These are phyloP conservation scores for Trichoderma lentiforme DNA, from an alignment of 2,329 filamentous ascomycete species.

Conservation along the genomic window DNA sequence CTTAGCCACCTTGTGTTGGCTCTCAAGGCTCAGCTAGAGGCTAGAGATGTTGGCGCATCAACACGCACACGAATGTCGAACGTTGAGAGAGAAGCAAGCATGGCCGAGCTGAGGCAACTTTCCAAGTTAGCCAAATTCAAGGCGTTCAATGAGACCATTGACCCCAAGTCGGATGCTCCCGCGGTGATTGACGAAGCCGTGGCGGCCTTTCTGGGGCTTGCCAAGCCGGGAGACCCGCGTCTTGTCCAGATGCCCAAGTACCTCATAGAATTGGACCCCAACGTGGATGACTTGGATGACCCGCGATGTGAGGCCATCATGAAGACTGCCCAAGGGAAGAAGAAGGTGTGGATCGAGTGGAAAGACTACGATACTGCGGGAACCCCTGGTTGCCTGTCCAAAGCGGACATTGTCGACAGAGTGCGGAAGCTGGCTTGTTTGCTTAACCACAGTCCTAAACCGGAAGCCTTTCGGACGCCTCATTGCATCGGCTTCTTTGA, in stretches of 20 bases:
- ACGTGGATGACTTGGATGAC: slow-evolving; percentile 32
- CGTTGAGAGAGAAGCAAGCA: slow-evolving; percentile 37
- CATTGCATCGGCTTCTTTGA: slow-evolving; percentile 52
- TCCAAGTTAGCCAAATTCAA: slow-evolving; percentile 49
- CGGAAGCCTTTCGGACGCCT: slow-evolving; percentile 47
- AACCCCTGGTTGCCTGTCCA: slow-evolving; percentile 37
- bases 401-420: slow-evolving; percentile 41
- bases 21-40: slow-evolving; percentile 42
- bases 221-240: slow-evolving; percentile 31
- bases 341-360: slow-evolving; percentile 49
- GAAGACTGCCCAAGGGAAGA: slow-evolving; percentile 33
- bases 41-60: slow-evolving; percentile 21
- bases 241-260: slow-evolving; percentile 35
- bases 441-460: slow-evolving; percentile 46
- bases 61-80: slow-evolving; percentile 34
- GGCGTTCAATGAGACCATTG: slow-evolving; percentile 48
- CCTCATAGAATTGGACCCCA: slow-evolving; percentile 33
- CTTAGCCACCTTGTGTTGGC: slow-evolving; percentile 45
- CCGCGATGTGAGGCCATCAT: slow-evolving; percentile 41
- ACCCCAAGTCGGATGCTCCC: slow-evolving; percentile 31
- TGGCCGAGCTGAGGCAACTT: slow-evolving; percentile 39
- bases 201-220: slow-evolving; percentile 39
- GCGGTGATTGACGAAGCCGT: slow-evolving; percentile 35
- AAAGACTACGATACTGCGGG: slow-evolving; percentile 45
- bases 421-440: slow-evolving; percentile 47